Base-by-base conservation (phyloP, 2,329 filamentous ascomycete species). In the Botryotinia globosa region DNA sequence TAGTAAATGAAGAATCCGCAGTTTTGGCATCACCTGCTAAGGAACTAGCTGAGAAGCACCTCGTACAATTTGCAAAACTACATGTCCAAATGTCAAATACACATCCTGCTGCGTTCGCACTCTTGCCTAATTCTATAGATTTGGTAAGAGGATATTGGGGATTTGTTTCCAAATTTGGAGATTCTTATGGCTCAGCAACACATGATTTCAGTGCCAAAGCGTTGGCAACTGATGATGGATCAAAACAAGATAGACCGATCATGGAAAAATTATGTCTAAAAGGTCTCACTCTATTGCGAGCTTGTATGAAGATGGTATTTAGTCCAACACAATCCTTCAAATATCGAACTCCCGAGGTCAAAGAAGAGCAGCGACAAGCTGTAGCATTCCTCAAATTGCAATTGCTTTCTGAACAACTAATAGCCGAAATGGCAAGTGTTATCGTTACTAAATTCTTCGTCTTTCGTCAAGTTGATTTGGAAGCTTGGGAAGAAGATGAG, bases 401-500 rank as follows among this genome's bases (percentile, higher is more conserved):
- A 34, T 85, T 99, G 0, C 87, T 99, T 62, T 92, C 90, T 7
- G 86, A 92, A 51, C 88, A 91, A 1, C 88, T 98, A 73, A 90
- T 97, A 4, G 85, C 91, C 25, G 89, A 94, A 76, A 91, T 97
- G 77, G 93, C 96, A 80, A 93, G 96, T 76, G 86, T 91, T 20
- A 89, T 97, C 72, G 92, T 99, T 69, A 94, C 92, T 1, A 91
- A 92, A 77, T 93, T 97, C 77, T 96, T 99, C 80, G 88, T 96
- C 54, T 96, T 98, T 81, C 89, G 94, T 48, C 88, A 92, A 73
- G 89, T 90, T 69, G 96, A 99, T 81, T 87, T 98, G 1, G 90
- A 94, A 74, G 92, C 94, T 73, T 99, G 96, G 96, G 92, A 97
- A 80, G 92, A 97, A 79, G 94, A 97, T 73, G 94, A 95, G 0